phyloP scores from a whole-genome alignment of 2,329 filamentous ascomycete species.

The Colletotrichum lindemuthianum region DNA sequence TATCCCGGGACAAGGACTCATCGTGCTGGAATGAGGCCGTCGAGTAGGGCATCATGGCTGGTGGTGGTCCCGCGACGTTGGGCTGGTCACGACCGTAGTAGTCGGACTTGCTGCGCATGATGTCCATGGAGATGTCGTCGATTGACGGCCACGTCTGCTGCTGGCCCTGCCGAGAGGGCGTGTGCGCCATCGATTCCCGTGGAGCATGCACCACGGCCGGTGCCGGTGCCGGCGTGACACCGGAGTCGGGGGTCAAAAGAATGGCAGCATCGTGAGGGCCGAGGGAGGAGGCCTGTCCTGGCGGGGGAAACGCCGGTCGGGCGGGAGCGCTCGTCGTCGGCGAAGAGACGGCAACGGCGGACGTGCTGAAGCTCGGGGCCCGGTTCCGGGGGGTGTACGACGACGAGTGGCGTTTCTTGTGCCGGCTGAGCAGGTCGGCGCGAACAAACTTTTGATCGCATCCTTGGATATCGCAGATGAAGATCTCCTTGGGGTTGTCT shows the following conservation, averaged over 20 bases:
- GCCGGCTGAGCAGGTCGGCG: slow-evolving; percentile 77
- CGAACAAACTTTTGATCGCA: slow-evolving; percentile 83
- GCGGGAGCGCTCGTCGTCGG: slow-evolving; percentile 38
- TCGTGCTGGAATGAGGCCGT: slow-evolving; percentile 47
- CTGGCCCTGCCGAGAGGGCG: slow-evolving; percentile 38
- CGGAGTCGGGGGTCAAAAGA: slow-evolving; percentile 54
- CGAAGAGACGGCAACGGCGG: slow-evolving; percentile 36
- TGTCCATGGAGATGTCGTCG: slow-evolving; percentile 46
- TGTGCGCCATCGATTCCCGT: slow-evolving; percentile 24
- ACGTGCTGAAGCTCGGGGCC: slow-evolving; percentile 57
- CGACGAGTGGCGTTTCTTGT: slow-evolving; percentile 72
- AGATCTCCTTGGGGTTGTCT: slow-evolving; percentile 86
- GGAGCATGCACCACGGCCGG: slow-evolving; percentile 30
- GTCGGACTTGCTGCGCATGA: slow-evolving; percentile 50
- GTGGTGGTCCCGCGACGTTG: slow-evolving; percentile 45
- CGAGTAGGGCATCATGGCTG: slow-evolving; percentile 47
- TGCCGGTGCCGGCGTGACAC: slow-evolving; percentile 42
- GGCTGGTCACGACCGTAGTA: slow-evolving; percentile 48
- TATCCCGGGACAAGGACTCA: slow-evolving; percentile 48
- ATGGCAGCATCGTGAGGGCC: slow-evolving; percentile 58
- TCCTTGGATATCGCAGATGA: slow-evolving; percentile 77
- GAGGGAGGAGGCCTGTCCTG: slow-evolving; percentile 42
- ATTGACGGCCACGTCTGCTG: slow-evolving; percentile 47
- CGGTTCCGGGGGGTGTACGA: slow-evolving; percentile 62
- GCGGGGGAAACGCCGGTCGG: slow-evolving; percentile 10